Conservation (phyloP, 1,139 yeast genomes). For the Zhuliangozyma blackwelliae region DNA sequence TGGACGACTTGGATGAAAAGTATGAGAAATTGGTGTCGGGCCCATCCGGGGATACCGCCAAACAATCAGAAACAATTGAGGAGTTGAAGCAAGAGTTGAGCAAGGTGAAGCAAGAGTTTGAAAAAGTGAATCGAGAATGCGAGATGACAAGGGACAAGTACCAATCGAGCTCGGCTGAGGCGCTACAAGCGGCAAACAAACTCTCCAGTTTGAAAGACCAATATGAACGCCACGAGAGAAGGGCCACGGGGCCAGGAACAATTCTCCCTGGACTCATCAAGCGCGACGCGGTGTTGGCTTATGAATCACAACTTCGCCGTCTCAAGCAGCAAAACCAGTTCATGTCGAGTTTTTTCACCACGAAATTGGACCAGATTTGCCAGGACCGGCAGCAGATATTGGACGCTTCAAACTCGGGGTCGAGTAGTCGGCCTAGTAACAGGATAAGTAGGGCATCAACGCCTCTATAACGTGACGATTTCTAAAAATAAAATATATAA, state of each 20-base stretch:
- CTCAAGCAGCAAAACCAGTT: constrained; percentile 34
- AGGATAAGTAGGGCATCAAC: constrained; percentile 39
- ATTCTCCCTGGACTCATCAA: constrained; percentile 36
- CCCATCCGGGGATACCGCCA: background rate
- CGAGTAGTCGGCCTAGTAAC: constrained; percentile 32
- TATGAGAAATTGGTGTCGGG: constrained; percentile 12
- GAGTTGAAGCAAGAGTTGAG: constrained; percentile 28
- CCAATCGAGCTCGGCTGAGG: constrained; percentile 50
- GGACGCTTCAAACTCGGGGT: constrained; percentile 24
- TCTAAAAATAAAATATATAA: background rate
- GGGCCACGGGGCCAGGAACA: constrained; percentile 41
- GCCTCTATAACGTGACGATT: constrained; percentile 19
- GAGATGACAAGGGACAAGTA: constrained; percentile 45
- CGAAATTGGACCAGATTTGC: constrained; percentile 34
- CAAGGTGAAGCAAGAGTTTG: constrained; percentile 22
- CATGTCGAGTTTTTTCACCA: constrained; percentile 20
- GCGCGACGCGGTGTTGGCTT: constrained; percentile 30
- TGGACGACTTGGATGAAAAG: constrained; percentile 15
- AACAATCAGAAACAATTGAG: constrained; percentile 24
- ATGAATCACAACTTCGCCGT: constrained; percentile 23
- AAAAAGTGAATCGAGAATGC: constrained; percentile 25
- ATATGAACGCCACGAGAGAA: constrained; percentile 25
- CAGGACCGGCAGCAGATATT: constrained; percentile 35
- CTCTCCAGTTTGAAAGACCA: constrained; percentile 25
- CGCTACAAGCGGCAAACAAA: constrained; percentile 46